phyloP scores from a whole-genome alignment of 352 stramenopile genomes.

The Globisporangium ultimum region DNA sequence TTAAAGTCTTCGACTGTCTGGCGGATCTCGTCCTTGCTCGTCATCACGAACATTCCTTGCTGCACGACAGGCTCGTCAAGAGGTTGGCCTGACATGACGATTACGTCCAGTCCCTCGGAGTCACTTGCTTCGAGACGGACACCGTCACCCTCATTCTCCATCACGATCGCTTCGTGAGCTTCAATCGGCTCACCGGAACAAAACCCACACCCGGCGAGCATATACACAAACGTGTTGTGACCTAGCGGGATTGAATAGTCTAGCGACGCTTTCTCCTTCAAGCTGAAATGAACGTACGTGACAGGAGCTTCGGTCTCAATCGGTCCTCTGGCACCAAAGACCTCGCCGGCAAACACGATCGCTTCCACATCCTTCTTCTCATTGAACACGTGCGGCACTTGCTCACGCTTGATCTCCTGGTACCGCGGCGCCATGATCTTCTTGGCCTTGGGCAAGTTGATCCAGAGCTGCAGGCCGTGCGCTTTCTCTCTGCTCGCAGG shows the following conservation, averaged over 20 bases:
- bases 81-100: conserved; percentile 51
- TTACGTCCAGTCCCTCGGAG: conserved; percentile 35
- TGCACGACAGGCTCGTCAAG: conserved; percentile 62
- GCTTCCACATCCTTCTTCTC: conserved; percentile 17
- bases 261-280: conserved; percentile 9
- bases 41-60: conserved; percentile 77
- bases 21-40: conserved; percentile 45
- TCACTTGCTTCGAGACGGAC: too few species aligned
- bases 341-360: conserved; percentile 25
- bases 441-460: too few species aligned
- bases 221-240: conserved; percentile 24
- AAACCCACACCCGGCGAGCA: conserved; percentile 1
- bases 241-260: conserved; percentile 11
- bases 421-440: too few species aligned
- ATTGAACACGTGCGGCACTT: conserved; percentile 14
- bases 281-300: conserved; percentile 24
- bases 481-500: too few species aligned
- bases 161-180: conserved; percentile 34
- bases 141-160: conserved; percentile 47
- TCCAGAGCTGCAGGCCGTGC: too few species aligned
- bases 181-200: conserved; percentile 12
- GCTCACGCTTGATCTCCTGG: conserved; percentile 43
- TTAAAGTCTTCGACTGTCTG: conserved; percentile 60
- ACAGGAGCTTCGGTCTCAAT: conserved; percentile 23
- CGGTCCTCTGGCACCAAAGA: conserved; percentile 14